Conservation (phyloP, 1,284 basidiomycete genomes). For the Heterobasidion annosum region DNA sequence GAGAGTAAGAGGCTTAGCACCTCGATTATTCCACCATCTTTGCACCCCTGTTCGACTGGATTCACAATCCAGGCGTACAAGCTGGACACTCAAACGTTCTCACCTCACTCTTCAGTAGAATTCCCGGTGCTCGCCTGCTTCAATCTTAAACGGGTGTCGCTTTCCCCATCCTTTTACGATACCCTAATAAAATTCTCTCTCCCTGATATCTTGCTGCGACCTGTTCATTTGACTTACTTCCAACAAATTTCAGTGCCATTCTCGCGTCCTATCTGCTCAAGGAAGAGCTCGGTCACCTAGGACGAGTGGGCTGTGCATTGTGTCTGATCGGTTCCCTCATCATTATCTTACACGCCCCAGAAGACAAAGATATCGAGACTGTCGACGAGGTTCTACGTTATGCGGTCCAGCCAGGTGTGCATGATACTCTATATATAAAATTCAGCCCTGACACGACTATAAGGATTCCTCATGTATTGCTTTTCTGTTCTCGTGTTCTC, state of each 20-base stretch:
- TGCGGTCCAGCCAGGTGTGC: constrained; percentile 78
- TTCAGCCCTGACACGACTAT: neutral
- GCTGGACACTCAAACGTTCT: no score
- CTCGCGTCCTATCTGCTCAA: constrained; percentile 90
- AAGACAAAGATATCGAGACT: constrained; percentile 89
- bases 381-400: constrained; percentile 93
- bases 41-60: no score
- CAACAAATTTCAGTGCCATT: constrained; percentile 55
- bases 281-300: constrained; percentile 91
- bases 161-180: no score
- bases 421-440: neutral
- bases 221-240: neutral
- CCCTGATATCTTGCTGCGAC: neutral
- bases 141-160: no score
- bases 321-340: constrained; percentile 91
- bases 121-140: no score
- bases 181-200: no score
- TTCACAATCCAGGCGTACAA: no score
- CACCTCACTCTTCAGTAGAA: no score
- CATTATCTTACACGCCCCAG: constrained; percentile 94
- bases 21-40: no score
- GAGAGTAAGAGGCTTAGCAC: no score
- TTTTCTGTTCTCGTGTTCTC: constrained; percentile 78
- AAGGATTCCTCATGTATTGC: constrained; percentile 88
- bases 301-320: constrained; percentile 86